These are phyloP conservation scores for Silene latifolia DNA, from an alignment of 148 eudicot genomes.

Conservation along the genomic window DNA sequence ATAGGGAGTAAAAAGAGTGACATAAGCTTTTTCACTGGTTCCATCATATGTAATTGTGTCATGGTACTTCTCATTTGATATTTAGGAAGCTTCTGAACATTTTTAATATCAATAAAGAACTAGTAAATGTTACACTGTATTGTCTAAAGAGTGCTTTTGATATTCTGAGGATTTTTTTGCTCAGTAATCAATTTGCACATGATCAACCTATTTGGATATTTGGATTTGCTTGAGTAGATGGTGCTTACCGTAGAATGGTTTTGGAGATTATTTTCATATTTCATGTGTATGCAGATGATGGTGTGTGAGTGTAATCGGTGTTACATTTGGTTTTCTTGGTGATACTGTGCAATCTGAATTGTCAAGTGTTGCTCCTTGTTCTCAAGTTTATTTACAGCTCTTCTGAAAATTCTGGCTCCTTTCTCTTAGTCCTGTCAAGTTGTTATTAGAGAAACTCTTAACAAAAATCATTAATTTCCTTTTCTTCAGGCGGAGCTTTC, in stretches of 20 bases:
- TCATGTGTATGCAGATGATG: too few relatives aligned
- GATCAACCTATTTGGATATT: neutral
- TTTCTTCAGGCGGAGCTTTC: constrained; percentile 68
- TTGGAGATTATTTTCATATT: constrained; percentile 1
- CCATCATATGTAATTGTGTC: neutral
- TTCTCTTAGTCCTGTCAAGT: neutral
- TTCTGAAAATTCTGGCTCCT: neutral
- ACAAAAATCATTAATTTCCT: constrained; percentile 12
- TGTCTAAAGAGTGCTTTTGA: neutral
- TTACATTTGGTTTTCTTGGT: neutral
- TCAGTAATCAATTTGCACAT: neutral
- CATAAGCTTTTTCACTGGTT: neutral
- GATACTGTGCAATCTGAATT: neutral
- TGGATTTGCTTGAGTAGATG: neutral
- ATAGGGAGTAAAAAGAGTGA: neutral
- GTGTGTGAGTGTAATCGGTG: neutral
- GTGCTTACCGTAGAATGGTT: neutral
- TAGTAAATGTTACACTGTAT: neutral
- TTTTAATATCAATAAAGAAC: neutral
- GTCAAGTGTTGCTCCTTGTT: neutral
- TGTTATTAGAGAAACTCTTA: neutral
- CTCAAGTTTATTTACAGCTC: neutral
- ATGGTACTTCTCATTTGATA: neutral
- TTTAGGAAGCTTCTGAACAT: neutral
- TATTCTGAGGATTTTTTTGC: neutral